These are phyloP conservation scores for Cordyceps tenuipes DNA, from an alignment of 2,329 filamentous ascomycete species.

Conservation along the genomic window DNA sequence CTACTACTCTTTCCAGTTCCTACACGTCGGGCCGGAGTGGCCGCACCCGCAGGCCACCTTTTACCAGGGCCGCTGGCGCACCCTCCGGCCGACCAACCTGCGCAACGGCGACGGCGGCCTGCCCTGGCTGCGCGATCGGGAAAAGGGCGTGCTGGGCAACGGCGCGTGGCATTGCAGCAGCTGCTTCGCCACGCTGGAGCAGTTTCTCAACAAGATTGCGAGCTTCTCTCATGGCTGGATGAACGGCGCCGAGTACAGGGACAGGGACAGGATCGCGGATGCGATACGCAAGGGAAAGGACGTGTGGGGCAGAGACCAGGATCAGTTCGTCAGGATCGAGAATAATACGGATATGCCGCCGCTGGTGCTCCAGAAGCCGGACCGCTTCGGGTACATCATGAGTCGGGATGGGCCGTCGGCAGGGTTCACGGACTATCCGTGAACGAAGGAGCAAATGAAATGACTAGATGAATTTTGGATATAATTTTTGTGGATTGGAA, in stretches of 20 bases:
- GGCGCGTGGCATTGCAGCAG: constrained; percentile 55
- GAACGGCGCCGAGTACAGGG: constrained; percentile 40
- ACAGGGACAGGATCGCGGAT: constrained; percentile 40
- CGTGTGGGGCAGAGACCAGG: constrained; percentile 41
- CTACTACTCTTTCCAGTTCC: constrained; percentile 51
- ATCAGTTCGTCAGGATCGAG: constrained; percentile 41
- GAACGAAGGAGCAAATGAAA: background rate
- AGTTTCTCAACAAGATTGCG: constrained; percentile 47
- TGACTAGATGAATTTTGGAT: background rate
- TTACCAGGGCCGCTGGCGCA: constrained; percentile 32
- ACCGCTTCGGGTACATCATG: constrained; percentile 37
- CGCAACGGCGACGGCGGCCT: constrained; percentile 38
- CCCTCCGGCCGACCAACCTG: constrained; percentile 45
- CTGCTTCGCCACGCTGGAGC: constrained; percentile 48
- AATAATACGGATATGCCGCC: constrained; percentile 44
- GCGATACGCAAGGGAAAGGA: constrained; percentile 45
- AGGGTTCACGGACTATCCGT: constrained; percentile 38
- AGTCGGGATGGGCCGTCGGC: constrained; percentile 37
- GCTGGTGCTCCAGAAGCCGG: constrained; percentile 32
- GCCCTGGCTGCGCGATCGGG: constrained; percentile 29
- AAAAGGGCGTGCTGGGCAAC: constrained; percentile 38
- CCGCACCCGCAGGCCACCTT: constrained; percentile 52
- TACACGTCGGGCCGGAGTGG: constrained; percentile 36
- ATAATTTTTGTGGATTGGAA: background rate
- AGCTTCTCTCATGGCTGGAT: constrained; percentile 47